Evolutionary conservation across 768 basidiomycete genomes (phyloP).

Genomic region (Tylopilus felleus): DNA sequence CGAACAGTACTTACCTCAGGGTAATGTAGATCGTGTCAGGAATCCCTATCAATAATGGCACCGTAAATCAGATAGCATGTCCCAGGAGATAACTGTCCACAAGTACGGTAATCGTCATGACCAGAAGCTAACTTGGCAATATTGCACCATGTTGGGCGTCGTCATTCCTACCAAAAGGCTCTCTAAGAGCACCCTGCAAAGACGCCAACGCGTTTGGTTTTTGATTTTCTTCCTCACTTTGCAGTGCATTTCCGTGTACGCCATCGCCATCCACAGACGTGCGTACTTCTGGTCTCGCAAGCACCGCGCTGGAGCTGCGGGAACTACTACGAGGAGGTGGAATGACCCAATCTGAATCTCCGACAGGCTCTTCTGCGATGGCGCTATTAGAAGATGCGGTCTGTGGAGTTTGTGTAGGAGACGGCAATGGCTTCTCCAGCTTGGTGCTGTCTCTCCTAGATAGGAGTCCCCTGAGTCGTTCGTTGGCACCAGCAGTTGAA

Average conservation of each 20-base stretch:
- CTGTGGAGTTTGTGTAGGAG: constrained; percentile 23
- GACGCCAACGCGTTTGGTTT: constrained; percentile 11
- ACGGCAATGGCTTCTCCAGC: constrained; percentile 28
- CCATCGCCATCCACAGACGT: constrained; percentile 5
- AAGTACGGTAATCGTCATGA: constrained; percentile 13
- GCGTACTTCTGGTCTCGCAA: constrained; percentile 4
- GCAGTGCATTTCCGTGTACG: neutral
- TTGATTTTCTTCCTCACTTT: constrained; percentile 5
- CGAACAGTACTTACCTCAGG: neutral
- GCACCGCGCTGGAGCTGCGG: constrained; percentile 5
- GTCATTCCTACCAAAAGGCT: constrained; percentile 11
- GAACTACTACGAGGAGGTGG: constrained; percentile 24
- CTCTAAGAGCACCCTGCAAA: neutral
- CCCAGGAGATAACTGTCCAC: neutral
- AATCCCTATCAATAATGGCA: constrained; percentile 8
- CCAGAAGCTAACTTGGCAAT: constrained; percentile 11
- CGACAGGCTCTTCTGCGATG: constrained; percentile 11
- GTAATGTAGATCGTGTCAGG: constrained; percentile 18
- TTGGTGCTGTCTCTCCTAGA: constrained; percentile 26
- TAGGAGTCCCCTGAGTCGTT: constrained; percentile 38
- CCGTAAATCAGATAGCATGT: constrained; percentile 5
- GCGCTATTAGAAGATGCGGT: constrained; percentile 9
- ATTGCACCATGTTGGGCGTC: neutral
- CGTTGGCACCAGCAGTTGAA: constrained; percentile 27
- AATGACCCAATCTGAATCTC: constrained; percentile 17